phyloP scores from a whole-genome alignment of 192 early-diverging fungal genomes.

The Chytriomyces sp. region DNA sequence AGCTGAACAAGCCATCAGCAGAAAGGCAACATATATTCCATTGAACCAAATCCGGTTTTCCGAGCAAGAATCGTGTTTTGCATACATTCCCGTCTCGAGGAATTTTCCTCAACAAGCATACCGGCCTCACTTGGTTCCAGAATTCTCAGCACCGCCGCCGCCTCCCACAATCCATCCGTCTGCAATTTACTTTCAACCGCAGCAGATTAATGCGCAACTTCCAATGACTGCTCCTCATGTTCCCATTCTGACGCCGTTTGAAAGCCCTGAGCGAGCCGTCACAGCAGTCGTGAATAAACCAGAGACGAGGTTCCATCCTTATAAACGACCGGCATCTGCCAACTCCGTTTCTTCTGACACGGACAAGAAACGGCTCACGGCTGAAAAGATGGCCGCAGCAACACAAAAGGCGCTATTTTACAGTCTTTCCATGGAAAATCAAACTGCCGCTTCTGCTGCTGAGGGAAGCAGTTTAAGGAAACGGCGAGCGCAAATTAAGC shows the following conservation, averaged over 20 bases:
- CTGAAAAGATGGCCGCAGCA: not conserved
- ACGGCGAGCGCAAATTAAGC: not conserved
- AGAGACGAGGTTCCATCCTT: not conserved
- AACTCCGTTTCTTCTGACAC: not conserved
- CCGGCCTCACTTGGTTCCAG: not conserved
- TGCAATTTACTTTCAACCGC: constrained; percentile 21
- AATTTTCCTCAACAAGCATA: not conserved
- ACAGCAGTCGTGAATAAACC: no score
- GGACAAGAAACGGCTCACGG: not conserved
- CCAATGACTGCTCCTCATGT: not conserved
- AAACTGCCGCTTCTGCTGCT: not conserved
- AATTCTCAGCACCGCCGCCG: not conserved
- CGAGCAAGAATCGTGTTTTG: not conserved
- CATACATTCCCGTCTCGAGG: not conserved
- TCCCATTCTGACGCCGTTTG: not conserved
- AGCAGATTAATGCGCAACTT: no score
- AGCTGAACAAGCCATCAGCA: not conserved
- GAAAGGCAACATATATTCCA: constrained; percentile 2
- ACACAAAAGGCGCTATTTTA: constrained; percentile 6
- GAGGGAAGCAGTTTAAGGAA: not conserved
- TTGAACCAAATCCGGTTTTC: constrained; percentile 6
- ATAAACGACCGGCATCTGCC: not conserved
- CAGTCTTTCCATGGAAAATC: constrained; percentile 9
- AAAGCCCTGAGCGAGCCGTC: not conserved
- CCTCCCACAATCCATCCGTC: constrained; percentile 16